These are phyloP conservation scores for Aspergillus kassunensis DNA, from an alignment of 495 filamentous ascomycete genomes.

Conservation along the genomic window DNA sequence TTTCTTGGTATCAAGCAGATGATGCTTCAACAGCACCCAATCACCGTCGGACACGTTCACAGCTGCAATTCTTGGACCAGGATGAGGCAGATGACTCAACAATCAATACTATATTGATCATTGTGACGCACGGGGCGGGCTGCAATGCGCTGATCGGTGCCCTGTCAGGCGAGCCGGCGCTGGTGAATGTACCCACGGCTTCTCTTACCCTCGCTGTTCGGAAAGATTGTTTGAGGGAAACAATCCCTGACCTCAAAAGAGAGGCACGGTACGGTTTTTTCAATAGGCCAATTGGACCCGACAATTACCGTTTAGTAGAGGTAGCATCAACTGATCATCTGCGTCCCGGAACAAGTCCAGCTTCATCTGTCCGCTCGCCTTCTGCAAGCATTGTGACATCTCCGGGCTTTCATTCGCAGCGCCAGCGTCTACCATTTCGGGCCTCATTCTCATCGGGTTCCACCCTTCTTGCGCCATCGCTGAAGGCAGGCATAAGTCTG, in stretches of 20 bases:
- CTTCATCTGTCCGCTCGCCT: conserved; percentile 25
- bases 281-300: conserved; percentile 36
- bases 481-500: conserved; percentile 17
- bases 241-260: conserved; percentile 20
- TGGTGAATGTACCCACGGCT: conserved; percentile 84
- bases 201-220: conserved; percentile 87
- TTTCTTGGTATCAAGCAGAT: conserved; percentile 75
- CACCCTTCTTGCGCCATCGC: conserved; percentile 22
- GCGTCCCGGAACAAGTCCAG: conserved; percentile 46
- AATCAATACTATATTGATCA: conserved; percentile 74
- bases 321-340: conserved; percentile 80
- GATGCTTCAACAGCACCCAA: conserved; percentile 26
- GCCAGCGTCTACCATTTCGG: conserved; percentile 31
- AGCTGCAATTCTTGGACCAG: conserved; percentile 38
- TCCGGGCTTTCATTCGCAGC: conserved; percentile 20
- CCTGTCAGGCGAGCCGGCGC: conserved; percentile 79
- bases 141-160: conserved; percentile 95
- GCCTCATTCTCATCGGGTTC: conserved; percentile 24
- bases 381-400: conserved; percentile 21
- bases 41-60: conserved; percentile 13
- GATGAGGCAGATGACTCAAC: conserved; percentile 52
- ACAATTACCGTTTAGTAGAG: conserved; percentile 73
- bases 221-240: conserved; percentile 43
- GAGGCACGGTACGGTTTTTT: conserved; percentile 15
- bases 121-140: conserved; percentile 96